Base-by-base conservation (phyloP, 2,329 filamentous ascomycete genomes). In the Aspergillus persii region DNA sequence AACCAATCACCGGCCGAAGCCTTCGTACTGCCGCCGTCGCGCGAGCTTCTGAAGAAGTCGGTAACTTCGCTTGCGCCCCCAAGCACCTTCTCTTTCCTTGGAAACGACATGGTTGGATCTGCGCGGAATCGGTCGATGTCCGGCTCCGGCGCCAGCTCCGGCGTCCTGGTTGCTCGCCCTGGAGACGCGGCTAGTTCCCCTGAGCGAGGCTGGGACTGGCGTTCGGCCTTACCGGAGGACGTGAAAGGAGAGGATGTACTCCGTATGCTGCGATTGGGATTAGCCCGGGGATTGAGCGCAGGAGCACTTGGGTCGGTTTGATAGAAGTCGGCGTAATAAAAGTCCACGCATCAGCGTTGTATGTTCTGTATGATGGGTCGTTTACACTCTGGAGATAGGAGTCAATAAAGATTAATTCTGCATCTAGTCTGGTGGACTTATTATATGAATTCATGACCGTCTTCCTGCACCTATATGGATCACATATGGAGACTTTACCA, bases 161-260 rank as follows among this genome's bases (percentile, higher is more conserved):
- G 79, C 0, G 77, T 85, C 5, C 68, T 84, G 18, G 71, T 80
- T 1, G 73, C 74, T 23, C 65, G 69, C 31, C 63, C 68, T 12
- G 64, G 65, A 47, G 65, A 67, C 47, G 54, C 57, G 39, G 66
- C 66, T 31, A 61, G 65, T 58, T 71, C 63, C 61, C 71, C 82
- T 56, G 74, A 84, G 63, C 79, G 89, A 55, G 86, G 86, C 11
- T 92, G 89, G 90, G 90, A 87, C 79, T 96, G 89, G 88, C 80
- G 86, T 69, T 78, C 77, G 8, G 82, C 81, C 1, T 77, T 91
- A 50, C 72, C 78, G 8, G 82, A 84, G 31, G 81, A 80, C 9
- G 85, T 83, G 18, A 86, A 79, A 62, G 89, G 86, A 0, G 81
- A 82, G 51, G 89, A 94, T 63, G 80, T 97, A n/a, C 76, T 96